A percentile compares a stretch with the other conserved stretches of the same genome.
phyloP scores from a whole-genome alignment of 2,329 filamentous ascomycete genomes.

The Colletotrichum tanaceti region DNA sequence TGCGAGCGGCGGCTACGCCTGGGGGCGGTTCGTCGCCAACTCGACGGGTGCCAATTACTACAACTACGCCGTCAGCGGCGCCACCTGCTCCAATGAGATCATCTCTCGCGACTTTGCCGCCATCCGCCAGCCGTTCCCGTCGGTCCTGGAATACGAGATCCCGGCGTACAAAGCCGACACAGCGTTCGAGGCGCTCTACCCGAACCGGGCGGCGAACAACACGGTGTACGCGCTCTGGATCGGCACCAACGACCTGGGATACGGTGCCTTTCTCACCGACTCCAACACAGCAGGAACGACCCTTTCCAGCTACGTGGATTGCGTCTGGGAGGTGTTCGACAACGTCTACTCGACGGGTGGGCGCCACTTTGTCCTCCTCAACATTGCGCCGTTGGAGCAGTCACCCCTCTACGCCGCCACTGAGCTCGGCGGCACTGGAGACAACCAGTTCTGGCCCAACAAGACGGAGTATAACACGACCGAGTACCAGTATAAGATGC shows the following conservation, averaged over 20 bases:
- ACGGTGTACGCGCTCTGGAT: conserved; percentile 84
- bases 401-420: conserved; percentile 72
- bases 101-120: conserved; percentile 64
- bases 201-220: conserved; percentile 61
- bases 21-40: conserved; percentile 75
- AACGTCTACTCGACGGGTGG: conserved; percentile 73
- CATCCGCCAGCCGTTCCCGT: conserved; percentile 69
- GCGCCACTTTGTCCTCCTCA: conserved; percentile 78
- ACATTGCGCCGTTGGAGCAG: conserved; percentile 74
- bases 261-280: conserved; percentile 73
- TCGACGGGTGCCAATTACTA: conserved; percentile 67
- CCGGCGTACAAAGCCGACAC: conserved; percentile 66
- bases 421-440: conserved; percentile 54
- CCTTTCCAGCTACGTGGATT: conserved; percentile 74
- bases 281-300: conserved; percentile 68
- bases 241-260: conserved; percentile 82
- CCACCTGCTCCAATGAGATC: conserved; percentile 77
- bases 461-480: conserved; percentile 60
- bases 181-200: conserved; percentile 56
- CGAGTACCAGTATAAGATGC: conserved; percentile 58
- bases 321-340: conserved; percentile 73
- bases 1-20: conserved; percentile 73
- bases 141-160: conserved; percentile 71
- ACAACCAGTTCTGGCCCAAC: conserved; percentile 60
- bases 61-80: conserved; percentile 80